These are phyloP conservation scores for Pterula multifida DNA, from an alignment of 1,284 basidiomycete species.

Conservation along the genomic window DNA sequence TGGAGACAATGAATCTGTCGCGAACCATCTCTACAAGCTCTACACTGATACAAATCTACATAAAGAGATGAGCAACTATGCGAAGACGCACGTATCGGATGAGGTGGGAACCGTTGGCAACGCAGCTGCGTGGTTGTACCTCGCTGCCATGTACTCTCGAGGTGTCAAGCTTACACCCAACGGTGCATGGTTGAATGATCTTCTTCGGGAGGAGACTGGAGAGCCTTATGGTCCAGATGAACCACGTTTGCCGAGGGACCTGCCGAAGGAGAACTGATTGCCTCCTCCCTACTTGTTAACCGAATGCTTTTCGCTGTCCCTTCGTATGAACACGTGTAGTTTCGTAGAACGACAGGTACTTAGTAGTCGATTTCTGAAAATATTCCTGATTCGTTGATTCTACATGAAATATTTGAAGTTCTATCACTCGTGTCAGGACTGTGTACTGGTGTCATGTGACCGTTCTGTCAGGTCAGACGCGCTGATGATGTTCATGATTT, in stretches of 20 bases:
- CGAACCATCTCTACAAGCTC: conserved; percentile 60
- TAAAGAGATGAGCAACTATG: conserved; percentile 52
- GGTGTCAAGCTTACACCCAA: conserved; percentile 65
- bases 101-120: conserved; percentile 75
- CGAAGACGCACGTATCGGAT: conserved; percentile 63
- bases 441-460: too few species aligned
- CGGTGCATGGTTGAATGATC: conserved; percentile 71
- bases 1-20: conserved; percentile 63
- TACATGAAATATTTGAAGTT: too few species aligned
- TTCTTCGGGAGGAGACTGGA: conserved; percentile 59
- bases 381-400: too few species aligned
- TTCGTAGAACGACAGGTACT: too few species aligned
- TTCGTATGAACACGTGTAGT: too few species aligned
- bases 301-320: too few species aligned
- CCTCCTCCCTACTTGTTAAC: neutral
- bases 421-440: too few species aligned
- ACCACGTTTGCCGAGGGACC: conserved; percentile 52
- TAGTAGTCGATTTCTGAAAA: too few species aligned
- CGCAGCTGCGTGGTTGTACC: conserved; percentile 69
- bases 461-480: too few species aligned
- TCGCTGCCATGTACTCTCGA: conserved; percentile 66
- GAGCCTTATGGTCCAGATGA: conserved; percentile 54
- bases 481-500: too few species aligned
- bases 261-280: conserved; percentile 14
- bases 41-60: conserved; percentile 61